Base-by-base conservation (phyloP, 495 filamentous ascomycete genomes). In the Hamigera avellanea region DNA sequence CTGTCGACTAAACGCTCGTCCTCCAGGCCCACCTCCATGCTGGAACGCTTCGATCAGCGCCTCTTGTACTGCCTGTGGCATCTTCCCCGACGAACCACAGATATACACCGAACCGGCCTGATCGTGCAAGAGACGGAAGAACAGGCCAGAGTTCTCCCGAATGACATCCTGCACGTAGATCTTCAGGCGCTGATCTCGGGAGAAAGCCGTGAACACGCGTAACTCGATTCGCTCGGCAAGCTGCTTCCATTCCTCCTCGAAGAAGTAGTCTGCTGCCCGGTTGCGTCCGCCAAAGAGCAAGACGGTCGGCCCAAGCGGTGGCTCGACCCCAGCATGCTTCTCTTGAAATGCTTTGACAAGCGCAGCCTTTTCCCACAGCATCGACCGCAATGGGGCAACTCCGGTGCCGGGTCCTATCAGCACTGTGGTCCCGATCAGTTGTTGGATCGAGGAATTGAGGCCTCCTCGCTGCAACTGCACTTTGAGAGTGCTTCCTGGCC, bases 401-500 rank as follows among this genome's bases (percentile, higher is more conserved):
- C 91, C 91, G 0, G 91, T 99, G 8, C 91, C 91, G 0, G 91
- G 81, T 2, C 80, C 88, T 26, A 99, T 74, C 52, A 93, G 75
- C 25, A 98, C 59, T 1, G 84, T 64, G 1, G 91, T 83, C 6
- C 52, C 64, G 2, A 55, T 44, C 2, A 68, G 50, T 41, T 69
- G 59, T 13, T 52, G 52, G 1, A 63, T 43, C 6, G 59, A 62
- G 4, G 73, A 68, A 28, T 73, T 64, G 12, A 81, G 58, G 1
- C 71, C 69, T 8, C 76, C 76, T 26, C 51, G 49, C 40, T 77
- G 73, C 12, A 88, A 48, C 5, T 65, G 62, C 6, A 94, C 62
- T 9, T 48, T 58, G 14, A 93, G 50, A 1, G 53, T 46, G 8
- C 76, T 80, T 1, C 75, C 76, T 2, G 61, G 50, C 4, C 43